Evolutionary conservation across 2,329 filamentous ascomycete genomes (phyloP).

Genomic region (Fusarium gaditjirri): DNA sequence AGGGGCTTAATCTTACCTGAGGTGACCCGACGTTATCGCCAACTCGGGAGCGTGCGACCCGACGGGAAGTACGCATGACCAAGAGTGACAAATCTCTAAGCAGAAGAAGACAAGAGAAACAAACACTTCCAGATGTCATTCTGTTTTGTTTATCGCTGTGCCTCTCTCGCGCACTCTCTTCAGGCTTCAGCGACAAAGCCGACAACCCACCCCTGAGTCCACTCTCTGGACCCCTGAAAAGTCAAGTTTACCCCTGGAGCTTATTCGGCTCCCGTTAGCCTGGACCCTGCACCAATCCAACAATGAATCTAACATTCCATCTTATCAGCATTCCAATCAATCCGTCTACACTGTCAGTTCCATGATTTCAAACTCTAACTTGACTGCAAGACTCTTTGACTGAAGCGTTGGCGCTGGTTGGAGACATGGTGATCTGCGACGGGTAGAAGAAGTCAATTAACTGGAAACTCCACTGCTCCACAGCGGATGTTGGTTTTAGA

Average conservation of each 20-base stretch:
- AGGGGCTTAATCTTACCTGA: not conserved
- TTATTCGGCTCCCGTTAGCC: slow-evolving; percentile 7
- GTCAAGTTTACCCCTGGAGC: slow-evolving; percentile 20
- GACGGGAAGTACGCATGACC: slow-evolving; percentile 5
- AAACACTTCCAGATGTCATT: not conserved
- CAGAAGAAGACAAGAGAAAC: not conserved
- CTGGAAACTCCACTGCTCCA: slow-evolving; percentile 13
- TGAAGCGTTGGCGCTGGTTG: not conserved
- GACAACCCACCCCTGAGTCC: slow-evolving; percentile 23
- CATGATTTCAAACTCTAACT: not conserved
- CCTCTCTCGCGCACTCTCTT: not conserved
- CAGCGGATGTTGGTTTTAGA: slow-evolving; percentile 16
- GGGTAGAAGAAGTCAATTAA: not conserved
- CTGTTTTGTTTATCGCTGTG: slow-evolving; percentile 6
- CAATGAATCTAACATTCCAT: not conserved
- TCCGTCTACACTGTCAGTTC: not conserved
- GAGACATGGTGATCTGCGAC: not conserved
- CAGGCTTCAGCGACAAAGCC: not conserved
- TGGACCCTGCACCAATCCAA: not conserved
- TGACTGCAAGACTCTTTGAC: too few relatives aligned
- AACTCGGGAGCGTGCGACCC: slow-evolving; percentile 4
- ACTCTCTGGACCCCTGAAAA: slow-evolving; percentile 28
- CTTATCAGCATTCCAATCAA: not conserved
- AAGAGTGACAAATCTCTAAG: not conserved
- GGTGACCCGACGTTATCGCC: slow-evolving; percentile 1